Base-by-base conservation (phyloP, 106 monocot species). In the Allium fistulosum region DNA sequence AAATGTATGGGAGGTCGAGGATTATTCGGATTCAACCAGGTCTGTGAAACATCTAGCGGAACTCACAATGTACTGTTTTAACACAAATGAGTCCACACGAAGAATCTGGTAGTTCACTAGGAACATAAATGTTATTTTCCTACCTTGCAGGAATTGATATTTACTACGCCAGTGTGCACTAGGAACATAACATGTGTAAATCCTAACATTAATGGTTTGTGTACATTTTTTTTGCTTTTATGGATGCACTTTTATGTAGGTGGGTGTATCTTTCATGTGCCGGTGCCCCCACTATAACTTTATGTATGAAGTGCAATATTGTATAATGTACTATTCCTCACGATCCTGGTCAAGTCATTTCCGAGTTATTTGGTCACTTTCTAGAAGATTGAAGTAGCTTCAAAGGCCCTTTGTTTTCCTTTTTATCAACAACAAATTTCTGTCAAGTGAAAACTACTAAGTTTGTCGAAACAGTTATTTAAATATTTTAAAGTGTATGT, bases 181-280 rank as follows among this genome's bases (percentile, higher is more conserved):
- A 65, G 48, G 18, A 65, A 49, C 64, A 65, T 49, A 49, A 49
- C 48, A 65, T 48, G 64, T 65, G 64, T 49, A 16, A 49, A 12
- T 12, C n/a, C 49, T 64, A 46, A n/a, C 26, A 16, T 16, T 48
- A 48, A 12, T 10, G 6, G 15, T 46, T 11, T 48, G 17, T 48
- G 53, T 55, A 55, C 15, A 55, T 6, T 15, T 55, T 12, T 55
- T 15, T 55, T 55, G 53, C 49, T 37, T 64, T 48, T 48, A 64
- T 49, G 48, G 64, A 64, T 64, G 11, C 64, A 47, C 17, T 64
- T 61, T 37, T 63, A 37, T 63, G 63, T 63, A 46, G 63, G 63
- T 63, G 46, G 47, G 13, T 48, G 15, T 17, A 16, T 1, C 63
- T 63, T 63, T 46, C 63, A 46, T 63, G 47, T 63, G 48, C 49